Percentiles rank a stretch among this genome's conserved stretches.
Conservation (phyloP, 495 filamentous ascomycete species). For the Lasiosphaeria ovina region DNA sequence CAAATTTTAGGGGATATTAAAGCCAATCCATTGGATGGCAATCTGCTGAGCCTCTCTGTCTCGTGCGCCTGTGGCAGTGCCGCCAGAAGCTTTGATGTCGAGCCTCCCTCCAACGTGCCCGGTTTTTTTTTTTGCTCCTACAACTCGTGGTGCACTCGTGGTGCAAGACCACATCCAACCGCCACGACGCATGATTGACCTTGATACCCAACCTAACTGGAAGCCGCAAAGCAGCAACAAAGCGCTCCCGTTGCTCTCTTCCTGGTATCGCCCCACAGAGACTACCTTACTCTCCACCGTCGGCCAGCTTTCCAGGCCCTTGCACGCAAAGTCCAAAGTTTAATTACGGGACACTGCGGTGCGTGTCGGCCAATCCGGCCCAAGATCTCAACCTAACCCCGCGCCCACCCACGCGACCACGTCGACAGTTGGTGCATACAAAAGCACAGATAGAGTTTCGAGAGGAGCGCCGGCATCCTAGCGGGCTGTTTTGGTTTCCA, state of each 20-base stretch:
- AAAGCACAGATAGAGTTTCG: constrained; percentile 8
- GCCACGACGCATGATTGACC: constrained; percentile 5
- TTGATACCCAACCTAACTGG: constrained; percentile 8
- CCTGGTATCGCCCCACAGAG: neutral
- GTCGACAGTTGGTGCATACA: constrained; percentile 9
- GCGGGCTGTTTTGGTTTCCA: neutral
- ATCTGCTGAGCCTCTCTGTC: no score
- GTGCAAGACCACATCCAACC: neutral
- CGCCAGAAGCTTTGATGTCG: no score
- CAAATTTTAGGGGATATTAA: no score
- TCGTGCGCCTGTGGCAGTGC: no score
- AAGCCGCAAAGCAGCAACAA: neutral
- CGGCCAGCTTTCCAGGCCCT: neutral
- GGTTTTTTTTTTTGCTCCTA: neutral
- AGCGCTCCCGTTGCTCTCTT: neutral
- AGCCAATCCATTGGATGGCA: no score
- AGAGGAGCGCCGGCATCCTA: neutral
- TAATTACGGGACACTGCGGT: constrained; percentile 12
- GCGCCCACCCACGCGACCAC: constrained; percentile 23
- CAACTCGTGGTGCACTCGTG: neutral
- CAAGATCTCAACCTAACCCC: constrained; percentile 22
- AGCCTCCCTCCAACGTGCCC: neutral
- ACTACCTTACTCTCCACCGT: neutral
- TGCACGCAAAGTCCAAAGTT: neutral
- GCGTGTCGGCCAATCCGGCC: constrained; percentile 15